Evolutionary conservation across 768 basidiomycete species (phyloP), one percentile per base, ranked within the genome.

Genomic region (Lenzites betulinus): DNA sequence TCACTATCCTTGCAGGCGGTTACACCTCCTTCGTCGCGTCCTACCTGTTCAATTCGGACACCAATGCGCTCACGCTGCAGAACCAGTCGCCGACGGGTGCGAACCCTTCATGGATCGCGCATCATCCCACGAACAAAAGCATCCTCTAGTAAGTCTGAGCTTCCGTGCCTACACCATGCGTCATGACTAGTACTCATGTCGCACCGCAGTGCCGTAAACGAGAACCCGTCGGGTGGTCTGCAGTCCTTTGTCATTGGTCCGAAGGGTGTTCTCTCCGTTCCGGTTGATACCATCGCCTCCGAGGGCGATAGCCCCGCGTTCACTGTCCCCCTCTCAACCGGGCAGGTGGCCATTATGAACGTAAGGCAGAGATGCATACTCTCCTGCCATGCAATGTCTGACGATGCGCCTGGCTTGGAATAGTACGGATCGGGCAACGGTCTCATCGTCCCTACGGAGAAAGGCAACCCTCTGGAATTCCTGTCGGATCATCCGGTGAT

Each of bases 1-100:
- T 86, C 67, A 86, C 78, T 4, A 86, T 90, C 62, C 78, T 89
- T 36, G 88, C 88, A 30, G 87, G 88, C 35, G 87, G 87, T 16
- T 89, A 83, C 67, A 71, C 75, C 23, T 72, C 82, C 59, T 86
- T 85, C 65, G 77, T 90, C 54, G 84, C 83, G 2, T 81, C 84
- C 0, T 89, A 88, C 70, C 67, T 83, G 36, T 90, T 89, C 74
- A 80, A 83, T 66, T 73, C 82, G 12, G 75, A 81, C 22, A 73
- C 76, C 20, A 76, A 75, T 16, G 72, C 79, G 6, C 71, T 89
- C 51, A 76, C 80, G 2, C 73, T 85, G 23, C 57, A 80, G 41
- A 72, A 74, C 64, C 80, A 81, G 68, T 81, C 76, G 7, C 75
- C 82, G 11, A 80, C 82, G 6, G 84, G 83, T 0, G 66, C 67